Evolutionary conservation across 1,284 basidiomycete species (phyloP).

Genomic region (Grifola frondosa): DNA sequence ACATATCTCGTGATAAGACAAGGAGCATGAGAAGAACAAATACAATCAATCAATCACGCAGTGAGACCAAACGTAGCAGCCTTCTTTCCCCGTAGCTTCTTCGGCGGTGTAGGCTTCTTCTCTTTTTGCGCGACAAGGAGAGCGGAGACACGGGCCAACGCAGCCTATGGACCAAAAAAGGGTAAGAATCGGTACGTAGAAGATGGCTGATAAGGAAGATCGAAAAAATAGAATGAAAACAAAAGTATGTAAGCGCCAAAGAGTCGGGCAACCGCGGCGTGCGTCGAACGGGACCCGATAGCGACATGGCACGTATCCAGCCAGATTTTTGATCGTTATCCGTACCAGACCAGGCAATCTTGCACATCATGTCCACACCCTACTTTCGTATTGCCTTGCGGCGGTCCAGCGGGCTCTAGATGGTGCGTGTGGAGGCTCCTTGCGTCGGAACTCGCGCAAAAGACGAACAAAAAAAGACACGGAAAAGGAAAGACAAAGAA

Average conservation of each 20-base stretch:
- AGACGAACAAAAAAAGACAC: slow-evolving; percentile 12
- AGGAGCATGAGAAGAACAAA: slow-evolving; percentile 22
- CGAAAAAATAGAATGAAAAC: slow-evolving; percentile 8
- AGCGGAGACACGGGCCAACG: slow-evolving; percentile 80
- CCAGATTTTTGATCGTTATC: slow-evolving; percentile 60
- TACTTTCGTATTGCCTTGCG: slow-evolving; percentile 64
- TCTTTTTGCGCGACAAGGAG: slow-evolving; percentile 70
- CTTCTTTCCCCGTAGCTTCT: slow-evolving; percentile 77
- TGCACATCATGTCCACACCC: slow-evolving; percentile 87
- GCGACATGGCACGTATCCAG: slow-evolving; percentile 64
- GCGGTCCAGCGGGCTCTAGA: slow-evolving; percentile 60
- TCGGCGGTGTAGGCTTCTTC: slow-evolving; percentile 68
- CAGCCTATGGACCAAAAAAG: slow-evolving; percentile 49
- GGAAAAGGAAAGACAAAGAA: slow-evolving; percentile 13
- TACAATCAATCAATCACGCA: slow-evolving; percentile 14
- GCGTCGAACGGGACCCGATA: slow-evolving; percentile 68
- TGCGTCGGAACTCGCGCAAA: slow-evolving; percentile 4
- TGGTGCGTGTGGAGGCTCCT: slow-evolving; percentile 35
- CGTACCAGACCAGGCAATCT: slow-evolving; percentile 48
- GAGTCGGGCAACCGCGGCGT: slow-evolving; percentile 65
- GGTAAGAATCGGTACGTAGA: slow-evolving; percentile 1
- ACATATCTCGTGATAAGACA: slow-evolving; percentile 20
- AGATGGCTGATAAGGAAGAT: slow-evolving; percentile 12
- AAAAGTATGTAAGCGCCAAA: slow-evolving; percentile 60
- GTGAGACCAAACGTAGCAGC: no score